Evolutionary conservation across 2,329 filamentous ascomycete genomes (phyloP).

Genomic region (Blumeriella jaapii): DNA sequence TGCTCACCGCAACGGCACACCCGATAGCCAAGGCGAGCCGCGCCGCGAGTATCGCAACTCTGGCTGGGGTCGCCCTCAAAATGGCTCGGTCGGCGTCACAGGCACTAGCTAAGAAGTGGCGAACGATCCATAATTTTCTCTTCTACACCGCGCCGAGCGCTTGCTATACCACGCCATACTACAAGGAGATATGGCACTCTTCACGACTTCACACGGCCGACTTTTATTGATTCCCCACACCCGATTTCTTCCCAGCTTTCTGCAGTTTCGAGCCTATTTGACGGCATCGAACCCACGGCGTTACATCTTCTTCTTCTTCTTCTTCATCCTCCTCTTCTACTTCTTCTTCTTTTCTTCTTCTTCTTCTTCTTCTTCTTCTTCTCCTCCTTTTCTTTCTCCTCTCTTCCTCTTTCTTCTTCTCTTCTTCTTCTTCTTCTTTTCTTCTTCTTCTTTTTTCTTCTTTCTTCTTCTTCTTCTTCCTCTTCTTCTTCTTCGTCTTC

Average conservation of each 20-base stretch:
- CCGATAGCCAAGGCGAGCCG: slow-evolving; percentile 24
- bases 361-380: too few relatives aligned
- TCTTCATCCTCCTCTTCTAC: too few relatives aligned
- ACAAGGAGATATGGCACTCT: slow-evolving; percentile 8
- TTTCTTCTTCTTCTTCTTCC: too few relatives aligned
- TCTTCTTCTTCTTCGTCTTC: too few relatives aligned
- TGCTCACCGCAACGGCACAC: slow-evolving; percentile 23
- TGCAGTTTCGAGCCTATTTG: slow-evolving; percentile 11
- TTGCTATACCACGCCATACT: slow-evolving; percentile 4
- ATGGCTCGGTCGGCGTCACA: slow-evolving; percentile 26
- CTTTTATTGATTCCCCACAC: slow-evolving; percentile 11
- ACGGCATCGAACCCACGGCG: slow-evolving; percentile 19
- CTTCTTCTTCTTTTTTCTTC: too few relatives aligned
- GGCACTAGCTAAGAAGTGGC: slow-evolving; percentile 20
- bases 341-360: too few relatives aligned
- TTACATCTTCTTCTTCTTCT: slow-evolving; percentile 15
- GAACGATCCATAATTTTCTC: slow-evolving; percentile 19
- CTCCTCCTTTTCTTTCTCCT: too few relatives aligned
- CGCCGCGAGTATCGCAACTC: slow-evolving; percentile 26
- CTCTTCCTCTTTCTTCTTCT: too few relatives aligned
- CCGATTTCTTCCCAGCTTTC: slow-evolving; percentile 12
- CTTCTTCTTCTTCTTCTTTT: too few relatives aligned
- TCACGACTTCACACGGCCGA: slow-evolving; percentile 13
- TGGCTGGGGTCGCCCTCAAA: slow-evolving; percentile 26
- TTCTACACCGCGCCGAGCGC: slow-evolving; percentile 14